These are phyloP conservation scores for Podosphaera xanthii DNA, from an alignment of 2,329 filamentous ascomycete species.

Conservation along the genomic window DNA sequence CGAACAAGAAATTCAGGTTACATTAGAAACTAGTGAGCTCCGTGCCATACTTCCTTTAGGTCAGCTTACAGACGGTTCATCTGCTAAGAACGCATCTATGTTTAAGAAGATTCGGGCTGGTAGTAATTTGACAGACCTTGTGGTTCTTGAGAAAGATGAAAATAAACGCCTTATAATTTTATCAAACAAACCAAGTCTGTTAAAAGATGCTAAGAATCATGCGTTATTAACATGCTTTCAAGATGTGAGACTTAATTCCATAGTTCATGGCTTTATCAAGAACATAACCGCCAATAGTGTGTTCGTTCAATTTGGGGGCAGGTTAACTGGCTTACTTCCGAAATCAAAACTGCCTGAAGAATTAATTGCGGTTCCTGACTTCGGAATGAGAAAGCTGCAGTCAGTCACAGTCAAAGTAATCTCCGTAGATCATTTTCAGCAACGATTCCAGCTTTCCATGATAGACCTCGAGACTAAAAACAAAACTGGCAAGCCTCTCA, in stretches of 20 bases:
- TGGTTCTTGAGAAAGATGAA: slow-evolving; percentile 70
- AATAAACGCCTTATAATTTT: slow-evolving; percentile 53
- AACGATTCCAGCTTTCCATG: slow-evolving; percentile 45
- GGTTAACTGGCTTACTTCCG: slow-evolving; percentile 55
- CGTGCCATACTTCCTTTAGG: slow-evolving; percentile 55
- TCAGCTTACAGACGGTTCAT: slow-evolving; percentile 69
- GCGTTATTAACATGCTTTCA: slow-evolving; percentile 49
- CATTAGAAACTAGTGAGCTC: slow-evolving; percentile 49
- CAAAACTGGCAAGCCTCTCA: slow-evolving; percentile 17
- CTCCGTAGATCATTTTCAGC: slow-evolving; percentile 45
- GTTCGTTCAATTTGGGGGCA: slow-evolving; percentile 72
- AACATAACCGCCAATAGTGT: slow-evolving; percentile 63
- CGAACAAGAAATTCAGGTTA: slow-evolving; percentile 51
- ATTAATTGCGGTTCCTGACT: slow-evolving; percentile 42
- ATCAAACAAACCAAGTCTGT: slow-evolving; percentile 61
- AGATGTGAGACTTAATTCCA: slow-evolving; percentile 43
- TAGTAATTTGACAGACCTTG: slow-evolving; percentile 58
- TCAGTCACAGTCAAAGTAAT: slow-evolving; percentile 50
- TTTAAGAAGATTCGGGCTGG: slow-evolving; percentile 68
- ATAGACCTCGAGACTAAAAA: slow-evolving; percentile 26
- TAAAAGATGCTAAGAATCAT: slow-evolving; percentile 51
- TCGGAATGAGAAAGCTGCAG: slow-evolving; percentile 58
- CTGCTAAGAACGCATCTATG: slow-evolving; percentile 52
- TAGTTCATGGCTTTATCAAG: slow-evolving; percentile 58
- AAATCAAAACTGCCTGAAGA: slow-evolving; percentile 58